Conservation (phyloP, 2,329 filamentous ascomycete species). For the Alternaria brassicae region DNA sequence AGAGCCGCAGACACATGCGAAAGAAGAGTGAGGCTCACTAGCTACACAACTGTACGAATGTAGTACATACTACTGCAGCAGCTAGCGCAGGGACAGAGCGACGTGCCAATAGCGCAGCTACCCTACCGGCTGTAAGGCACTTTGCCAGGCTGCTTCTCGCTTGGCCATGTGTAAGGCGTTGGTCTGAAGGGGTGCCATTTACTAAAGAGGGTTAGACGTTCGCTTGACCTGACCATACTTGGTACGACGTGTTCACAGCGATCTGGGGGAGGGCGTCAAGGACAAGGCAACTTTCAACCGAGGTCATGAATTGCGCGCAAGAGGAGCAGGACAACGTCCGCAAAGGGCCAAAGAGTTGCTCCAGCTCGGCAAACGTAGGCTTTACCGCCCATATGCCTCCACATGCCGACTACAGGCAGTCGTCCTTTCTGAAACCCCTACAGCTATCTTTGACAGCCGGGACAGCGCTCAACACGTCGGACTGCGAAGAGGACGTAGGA, state of each 20-base stretch:
- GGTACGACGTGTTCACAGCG: background rate
- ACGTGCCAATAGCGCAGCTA: slow-evolving; percentile 29
- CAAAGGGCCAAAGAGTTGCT: slow-evolving; percentile 10
- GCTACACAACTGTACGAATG: slow-evolving; percentile 8
- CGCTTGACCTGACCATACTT: slow-evolving; percentile 12
- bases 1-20: slow-evolving; percentile 20
- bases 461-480: background rate
- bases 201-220: slow-evolving; percentile 7
- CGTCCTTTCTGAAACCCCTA: slow-evolving; percentile 3
- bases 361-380: slow-evolving; percentile 19
- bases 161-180: slow-evolving; percentile 24
- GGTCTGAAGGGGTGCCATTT: slow-evolving; percentile 9
- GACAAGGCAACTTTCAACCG: slow-evolving; percentile 9
- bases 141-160: slow-evolving; percentile 34
- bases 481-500: background rate
- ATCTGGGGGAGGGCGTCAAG: slow-evolving; percentile 8
- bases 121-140: slow-evolving; percentile 24
- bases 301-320: slow-evolving; percentile 6
- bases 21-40: slow-evolving; percentile 27
- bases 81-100: slow-evolving; percentile 21
- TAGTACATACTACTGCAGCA: slow-evolving; percentile 5
- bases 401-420: background rate
- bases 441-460: background rate
- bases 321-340: background rate
- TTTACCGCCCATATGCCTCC: background rate